Evolutionary conservation across 2,329 filamentous ascomycete species (phyloP).

Genomic region (Phaeomoniella chlamydospora): DNA sequence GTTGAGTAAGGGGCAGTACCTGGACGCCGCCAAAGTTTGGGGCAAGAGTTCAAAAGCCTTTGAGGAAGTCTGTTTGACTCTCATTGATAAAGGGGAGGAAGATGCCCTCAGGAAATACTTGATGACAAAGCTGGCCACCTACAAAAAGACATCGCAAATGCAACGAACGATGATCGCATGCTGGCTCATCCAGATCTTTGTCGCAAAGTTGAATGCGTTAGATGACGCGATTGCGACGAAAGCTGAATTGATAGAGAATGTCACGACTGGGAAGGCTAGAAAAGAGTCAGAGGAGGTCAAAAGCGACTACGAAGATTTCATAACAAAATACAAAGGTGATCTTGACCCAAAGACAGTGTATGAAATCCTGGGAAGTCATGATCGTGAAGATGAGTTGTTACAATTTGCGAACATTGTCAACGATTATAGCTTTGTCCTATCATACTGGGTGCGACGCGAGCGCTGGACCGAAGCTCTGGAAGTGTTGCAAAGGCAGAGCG

Average conservation of each 20-base stretch:
- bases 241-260: slow-evolving; percentile 60
- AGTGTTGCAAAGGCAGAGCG: slow-evolving; percentile 84
- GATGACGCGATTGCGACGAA: slow-evolving; percentile 89
- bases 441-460: slow-evolving; percentile 95
- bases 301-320: slow-evolving; percentile 77
- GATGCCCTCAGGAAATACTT: slow-evolving; percentile 87
- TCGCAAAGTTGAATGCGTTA: slow-evolving; percentile 88
- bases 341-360: slow-evolving; percentile 87
- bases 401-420: slow-evolving; percentile 80
- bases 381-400: slow-evolving; percentile 79
- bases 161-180: slow-evolving; percentile 89
- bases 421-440: slow-evolving; percentile 87
- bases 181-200: slow-evolving; percentile 92
- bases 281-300: slow-evolving; percentile 57
- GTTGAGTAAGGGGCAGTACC: slow-evolving; percentile 63
- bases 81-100: slow-evolving; percentile 80
- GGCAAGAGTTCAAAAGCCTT: slow-evolving; percentile 95
- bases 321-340: slow-evolving; percentile 69
- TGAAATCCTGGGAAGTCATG: slow-evolving; percentile 90
- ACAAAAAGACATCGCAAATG: slow-evolving; percentile 77
- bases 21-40: slow-evolving; percentile 79
- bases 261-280: slow-evolving; percentile 55
- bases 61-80: slow-evolving; percentile 80
- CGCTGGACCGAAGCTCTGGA: slow-evolving; percentile 76
- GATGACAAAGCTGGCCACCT: slow-evolving; percentile 62